phyloP scores from a whole-genome alignment of 139 green algal species.

The Penium margaritaceum region DNA sequence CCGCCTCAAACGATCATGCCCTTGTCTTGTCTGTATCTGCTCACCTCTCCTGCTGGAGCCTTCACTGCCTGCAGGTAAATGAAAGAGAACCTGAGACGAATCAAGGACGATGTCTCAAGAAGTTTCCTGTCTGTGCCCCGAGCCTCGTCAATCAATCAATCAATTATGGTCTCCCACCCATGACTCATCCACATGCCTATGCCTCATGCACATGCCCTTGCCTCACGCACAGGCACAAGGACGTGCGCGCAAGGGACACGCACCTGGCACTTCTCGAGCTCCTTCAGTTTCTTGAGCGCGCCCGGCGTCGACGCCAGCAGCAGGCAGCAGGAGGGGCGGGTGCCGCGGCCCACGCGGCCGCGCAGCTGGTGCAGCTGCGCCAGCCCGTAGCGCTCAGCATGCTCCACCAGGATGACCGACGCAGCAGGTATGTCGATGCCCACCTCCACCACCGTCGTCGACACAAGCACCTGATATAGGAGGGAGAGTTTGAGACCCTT shows the following conservation, averaged over 20 bases:
- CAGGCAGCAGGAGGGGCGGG: constrained; percentile 42
- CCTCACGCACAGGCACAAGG: no score
- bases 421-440: constrained; percentile 85
- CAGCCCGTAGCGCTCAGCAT: constrained; percentile 78
- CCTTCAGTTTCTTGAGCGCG: neutral
- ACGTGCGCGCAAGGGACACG: no score
- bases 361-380: constrained; percentile 90
- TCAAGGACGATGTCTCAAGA: no score
- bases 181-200: no score
- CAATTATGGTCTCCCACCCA: no score
- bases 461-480: constrained; percentile 74
- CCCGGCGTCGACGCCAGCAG: constrained; percentile 28
- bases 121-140: no score
- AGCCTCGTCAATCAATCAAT: no score
- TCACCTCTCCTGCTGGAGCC: constrained; percentile 83
- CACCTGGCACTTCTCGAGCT: constrained; percentile 22
- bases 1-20: constrained; percentile 83
- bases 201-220: no score
- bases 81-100: no score
- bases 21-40: constrained; percentile 81
- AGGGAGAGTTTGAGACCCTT: no score
- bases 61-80: constrained; percentile 71
- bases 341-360: constrained; percentile 67
- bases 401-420: constrained; percentile 79
- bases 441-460: constrained; percentile 83